These are phyloP conservation scores for Thelephora ganbajun DNA, from an alignment of 768 basidiomycete genomes.

Conservation along the genomic window DNA sequence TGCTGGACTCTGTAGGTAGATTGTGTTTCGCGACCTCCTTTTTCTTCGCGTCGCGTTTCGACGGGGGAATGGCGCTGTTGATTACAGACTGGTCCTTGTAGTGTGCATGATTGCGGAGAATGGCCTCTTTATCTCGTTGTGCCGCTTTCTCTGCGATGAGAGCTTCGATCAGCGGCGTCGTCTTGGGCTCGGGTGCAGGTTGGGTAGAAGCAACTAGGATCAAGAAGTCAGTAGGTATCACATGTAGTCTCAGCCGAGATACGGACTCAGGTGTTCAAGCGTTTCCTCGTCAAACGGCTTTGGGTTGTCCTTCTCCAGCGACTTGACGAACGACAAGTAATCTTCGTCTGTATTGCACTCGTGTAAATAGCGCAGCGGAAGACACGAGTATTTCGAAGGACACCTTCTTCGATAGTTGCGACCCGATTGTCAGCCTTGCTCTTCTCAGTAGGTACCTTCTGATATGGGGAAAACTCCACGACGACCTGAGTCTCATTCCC, in stretches of 20 bases:
- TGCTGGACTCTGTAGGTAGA: conserved; percentile 5
- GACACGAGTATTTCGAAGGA: conserved; percentile 3
- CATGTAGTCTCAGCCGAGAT: not conserved
- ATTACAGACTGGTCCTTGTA: conserved; percentile 37
- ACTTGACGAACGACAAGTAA: conserved; percentile 69
- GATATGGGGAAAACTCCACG: conserved; percentile 90
- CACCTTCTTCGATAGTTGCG: conserved; percentile 85
- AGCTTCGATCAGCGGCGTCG: conserved; percentile 87
- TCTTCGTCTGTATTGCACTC: conserved; percentile 47
- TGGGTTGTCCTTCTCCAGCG: conserved; percentile 37
- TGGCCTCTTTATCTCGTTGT: conserved; percentile 60
- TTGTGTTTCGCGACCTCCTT: conserved; percentile 12
- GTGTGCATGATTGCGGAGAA: conserved; percentile 58
- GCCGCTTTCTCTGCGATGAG: conserved; percentile 69
- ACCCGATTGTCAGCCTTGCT: conserved; percentile 71
- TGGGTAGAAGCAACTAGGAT: conserved; percentile 49
- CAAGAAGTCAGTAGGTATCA: not conserved
- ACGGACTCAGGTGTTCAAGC: conserved; percentile 50
- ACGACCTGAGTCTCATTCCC: conserved; percentile 81
- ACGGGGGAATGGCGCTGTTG: conserved; percentile 16
- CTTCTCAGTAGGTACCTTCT: conserved; percentile 64
- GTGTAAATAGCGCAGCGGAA: not conserved
- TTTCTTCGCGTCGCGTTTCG: conserved; percentile 28
- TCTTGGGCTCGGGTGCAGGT: conserved; percentile 49
- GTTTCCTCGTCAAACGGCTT: conserved; percentile 42